Conservation (phyloP, 495 filamentous ascomycete genomes). For the Poronia punctata region DNA sequence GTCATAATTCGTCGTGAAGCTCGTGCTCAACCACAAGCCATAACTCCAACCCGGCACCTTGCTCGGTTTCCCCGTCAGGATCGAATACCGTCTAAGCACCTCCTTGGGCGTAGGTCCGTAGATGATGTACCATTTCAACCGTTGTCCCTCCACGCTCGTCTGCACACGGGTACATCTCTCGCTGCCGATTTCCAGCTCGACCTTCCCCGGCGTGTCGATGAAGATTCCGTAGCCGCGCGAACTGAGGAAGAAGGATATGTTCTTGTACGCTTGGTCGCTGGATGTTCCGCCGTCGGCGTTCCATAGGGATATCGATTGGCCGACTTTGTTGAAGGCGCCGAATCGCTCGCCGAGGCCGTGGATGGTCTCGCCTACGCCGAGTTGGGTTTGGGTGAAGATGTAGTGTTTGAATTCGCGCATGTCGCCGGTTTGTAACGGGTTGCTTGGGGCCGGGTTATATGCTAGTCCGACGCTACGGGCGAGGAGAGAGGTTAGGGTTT, state of each 20-base stretch:
- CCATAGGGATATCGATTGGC: conserved; percentile 61
- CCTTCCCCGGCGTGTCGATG: conserved; percentile 52
- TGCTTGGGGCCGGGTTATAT: conserved; percentile 45
- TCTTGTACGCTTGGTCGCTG: conserved; percentile 67
- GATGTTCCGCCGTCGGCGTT: conserved; percentile 68
- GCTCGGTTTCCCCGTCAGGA: conserved; percentile 53
- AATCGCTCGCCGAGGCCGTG: conserved; percentile 68
- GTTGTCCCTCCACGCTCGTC: conserved; percentile 54
- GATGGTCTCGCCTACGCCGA: conserved; percentile 59
- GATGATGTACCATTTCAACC: conserved; percentile 56
- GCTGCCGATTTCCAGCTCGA: conserved; percentile 60
- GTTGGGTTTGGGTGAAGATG: conserved; percentile 55
- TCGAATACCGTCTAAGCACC: conserved; percentile 54
- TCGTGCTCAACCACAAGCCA: conserved; percentile 64
- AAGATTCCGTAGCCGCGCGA: conserved; percentile 66
- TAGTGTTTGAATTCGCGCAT: conserved; percentile 51
- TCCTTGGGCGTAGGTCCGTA: conserved; percentile 63
- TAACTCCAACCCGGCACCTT: conserved; percentile 63
- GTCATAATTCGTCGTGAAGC: conserved; percentile 64
- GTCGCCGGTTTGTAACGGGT: conserved; percentile 43
- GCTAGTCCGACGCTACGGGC: conserved; percentile 53
- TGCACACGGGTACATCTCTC: conserved; percentile 60
- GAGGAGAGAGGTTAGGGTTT: conserved; percentile 52
- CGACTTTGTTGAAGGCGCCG: conserved; percentile 62
- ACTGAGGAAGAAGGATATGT: conserved; percentile 64